Conservation (phyloP, 1,139 yeast species). For the Yamadazyma conglobata region DNA sequence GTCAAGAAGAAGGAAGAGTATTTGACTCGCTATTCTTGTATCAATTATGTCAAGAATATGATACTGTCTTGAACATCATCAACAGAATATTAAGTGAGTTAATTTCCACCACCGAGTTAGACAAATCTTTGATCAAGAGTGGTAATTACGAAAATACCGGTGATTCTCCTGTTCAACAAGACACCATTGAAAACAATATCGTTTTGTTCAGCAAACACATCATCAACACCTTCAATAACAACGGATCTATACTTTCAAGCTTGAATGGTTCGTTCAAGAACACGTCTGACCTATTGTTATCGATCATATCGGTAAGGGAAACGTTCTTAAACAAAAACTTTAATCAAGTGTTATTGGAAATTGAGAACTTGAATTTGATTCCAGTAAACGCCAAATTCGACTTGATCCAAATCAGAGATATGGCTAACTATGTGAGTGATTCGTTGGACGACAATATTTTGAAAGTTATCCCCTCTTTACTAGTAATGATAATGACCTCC, state of each 20-base stretch:
- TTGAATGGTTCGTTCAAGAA: constrained; percentile 50
- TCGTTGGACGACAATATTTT: constrained; percentile 68
- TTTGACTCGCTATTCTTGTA: constrained; percentile 83
- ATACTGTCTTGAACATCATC: constrained; percentile 74
- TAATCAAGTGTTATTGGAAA: constrained; percentile 54
- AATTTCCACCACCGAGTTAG: constrained; percentile 69
- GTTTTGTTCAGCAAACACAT: constrained; percentile 59
- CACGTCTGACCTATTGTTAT: constrained; percentile 62
- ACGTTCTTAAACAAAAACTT: constrained; percentile 56
- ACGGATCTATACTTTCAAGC: constrained; percentile 44
- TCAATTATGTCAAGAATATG: constrained; percentile 85
- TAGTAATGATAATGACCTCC: constrained; percentile 80
- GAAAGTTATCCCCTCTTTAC: constrained; percentile 74
- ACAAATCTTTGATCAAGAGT: constrained; percentile 48
- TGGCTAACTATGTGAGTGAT: constrained; percentile 40
- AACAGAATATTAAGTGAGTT: constrained; percentile 80
- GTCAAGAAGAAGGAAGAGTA: constrained; percentile 89
- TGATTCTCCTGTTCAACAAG: constrained; percentile 17
- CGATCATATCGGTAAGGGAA: constrained; percentile 66
- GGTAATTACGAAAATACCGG: constrained; percentile 34
- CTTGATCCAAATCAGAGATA: constrained; percentile 32
- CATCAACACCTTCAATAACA: constrained; percentile 49
- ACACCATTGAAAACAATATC: constrained; percentile 44
- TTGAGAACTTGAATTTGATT: constrained; percentile 61
- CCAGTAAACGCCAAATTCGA: constrained; percentile 52